Evolutionary conservation across 129 eudicot genomes (phyloP).

Genomic region (Heracleum sosnowskyi): DNA sequence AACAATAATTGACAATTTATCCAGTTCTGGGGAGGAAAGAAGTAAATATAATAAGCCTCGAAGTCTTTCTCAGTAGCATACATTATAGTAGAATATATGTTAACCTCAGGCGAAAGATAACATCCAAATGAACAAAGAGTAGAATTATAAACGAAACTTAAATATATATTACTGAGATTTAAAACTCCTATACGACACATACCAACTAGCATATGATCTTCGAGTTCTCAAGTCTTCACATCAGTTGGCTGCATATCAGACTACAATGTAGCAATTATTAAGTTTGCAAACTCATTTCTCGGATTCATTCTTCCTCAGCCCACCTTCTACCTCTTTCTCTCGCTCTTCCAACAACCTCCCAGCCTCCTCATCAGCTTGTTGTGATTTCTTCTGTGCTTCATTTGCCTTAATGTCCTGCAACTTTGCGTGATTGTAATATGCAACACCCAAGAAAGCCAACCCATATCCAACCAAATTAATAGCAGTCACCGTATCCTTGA

Average conservation of each 20-base stretch:
- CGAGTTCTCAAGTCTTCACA: slow-evolving; percentile 16
- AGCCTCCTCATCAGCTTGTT: slow-evolving; percentile 54
- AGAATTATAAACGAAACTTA: neutral
- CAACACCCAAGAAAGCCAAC: slow-evolving; percentile 73
- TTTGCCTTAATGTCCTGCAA: slow-evolving; percentile 61
- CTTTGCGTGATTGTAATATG: slow-evolving; percentile 54
- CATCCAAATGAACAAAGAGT: neutral
- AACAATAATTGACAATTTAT: neutral
- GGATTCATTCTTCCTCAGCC: slow-evolving; percentile 29
- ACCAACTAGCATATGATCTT: slow-evolving; percentile 3
- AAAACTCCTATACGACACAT: neutral
- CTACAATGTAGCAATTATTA: neutral
- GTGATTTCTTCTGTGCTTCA: slow-evolving; percentile 50
- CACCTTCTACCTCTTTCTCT: slow-evolving; percentile 33
- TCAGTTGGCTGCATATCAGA: neutral
- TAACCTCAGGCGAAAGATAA: neutral
- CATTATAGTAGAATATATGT: neutral
- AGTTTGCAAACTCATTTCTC: slow-evolving; percentile 24
- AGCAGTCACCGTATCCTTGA: slow-evolving; percentile 63
- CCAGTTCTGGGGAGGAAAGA: neutral
- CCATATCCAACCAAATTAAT: slow-evolving; percentile 60
- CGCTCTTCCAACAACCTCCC: slow-evolving; percentile 57
- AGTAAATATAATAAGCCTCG: neutral
- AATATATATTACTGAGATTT: neutral
- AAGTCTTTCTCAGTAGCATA: neutral